Evolutionary conservation across 169 alveolate genomes (phyloP).

Genomic region (Plasmodium vinckei): DNA sequence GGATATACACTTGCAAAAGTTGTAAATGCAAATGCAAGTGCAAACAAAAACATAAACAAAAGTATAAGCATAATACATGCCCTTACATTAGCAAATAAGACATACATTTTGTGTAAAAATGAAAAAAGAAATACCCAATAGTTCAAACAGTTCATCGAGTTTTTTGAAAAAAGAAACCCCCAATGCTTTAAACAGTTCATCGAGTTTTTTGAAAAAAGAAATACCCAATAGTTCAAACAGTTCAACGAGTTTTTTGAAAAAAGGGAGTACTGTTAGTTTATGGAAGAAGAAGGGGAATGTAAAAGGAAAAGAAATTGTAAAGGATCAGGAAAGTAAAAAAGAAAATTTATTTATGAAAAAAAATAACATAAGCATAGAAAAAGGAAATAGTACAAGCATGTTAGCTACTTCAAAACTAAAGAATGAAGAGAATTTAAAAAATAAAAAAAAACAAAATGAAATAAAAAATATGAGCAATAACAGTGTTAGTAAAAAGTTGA

Average conservation of each 20-base stretch:
- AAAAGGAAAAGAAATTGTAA: not conserved
- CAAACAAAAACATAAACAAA: not conserved
- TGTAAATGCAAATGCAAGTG: not conserved
- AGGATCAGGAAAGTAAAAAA: conserved; percentile 18
- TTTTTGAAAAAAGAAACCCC: too few species aligned
- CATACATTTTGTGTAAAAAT: too few species aligned
- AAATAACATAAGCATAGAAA: not conserved
- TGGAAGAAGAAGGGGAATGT: not conserved
- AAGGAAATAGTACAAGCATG: not conserved
- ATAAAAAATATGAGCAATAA: not conserved
- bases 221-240: conserved; percentile 6
- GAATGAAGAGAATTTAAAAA: conserved; percentile 9
- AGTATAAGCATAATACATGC: too few species aligned
- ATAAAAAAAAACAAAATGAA: conserved; percentile 12
- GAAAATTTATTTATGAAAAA: conserved; percentile 2
- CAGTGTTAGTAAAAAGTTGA: not conserved
- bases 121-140: too few species aligned
- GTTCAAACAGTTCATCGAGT: too few species aligned
- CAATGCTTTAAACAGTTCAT: too few species aligned
- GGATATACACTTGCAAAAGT: too few species aligned
- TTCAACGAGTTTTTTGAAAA: conserved; percentile 31
- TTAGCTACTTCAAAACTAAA: not conserved
- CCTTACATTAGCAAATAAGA: too few species aligned
- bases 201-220: conserved; percentile 47
- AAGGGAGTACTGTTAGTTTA: conserved; percentile 1